Base-by-base conservation (phyloP, 176 grass and related monocot genomes). In the Melocanna baccifera region DNA sequence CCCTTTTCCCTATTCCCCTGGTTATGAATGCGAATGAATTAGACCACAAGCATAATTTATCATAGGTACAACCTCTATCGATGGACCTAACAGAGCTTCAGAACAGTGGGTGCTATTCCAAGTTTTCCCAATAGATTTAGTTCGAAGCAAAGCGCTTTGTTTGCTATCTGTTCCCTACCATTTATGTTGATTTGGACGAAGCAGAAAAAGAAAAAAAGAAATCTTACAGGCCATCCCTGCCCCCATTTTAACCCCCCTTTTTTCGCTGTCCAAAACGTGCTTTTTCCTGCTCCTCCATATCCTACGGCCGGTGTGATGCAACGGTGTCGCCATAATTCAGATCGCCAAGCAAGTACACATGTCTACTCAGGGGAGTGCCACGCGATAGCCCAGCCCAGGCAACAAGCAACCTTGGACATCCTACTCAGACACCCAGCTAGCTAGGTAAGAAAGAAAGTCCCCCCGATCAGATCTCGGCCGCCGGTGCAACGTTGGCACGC, bases 81-180 rank as follows among this genome's bases (percentile, higher is more conserved):
- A 43, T 43, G 40, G 58, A 59, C 15, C 68, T 22, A 71, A 50
- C 22, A 11, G 8, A 68, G 50, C 25, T 39, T 62, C 15, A 32
- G 25, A 71, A 75, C 55, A 78, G 66, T 39, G 20, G n/a, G 41
- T n/a, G 37, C 36, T 62, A 14, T 65, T 81, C n/a, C 50, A 59
- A 15, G 6, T 43, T 29, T n/a, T n/a, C 3, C 62, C 16, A 36
- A 74, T 89, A 7, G 75, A 90, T 90, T 90, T 83, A 12, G 70
- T 75, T 83, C 30, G 13, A 91, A 91, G 89, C 89, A 91, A 91
- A 67, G 75, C 3, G 68, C 51, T 43, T 66, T 63, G 16, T 69
- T 32, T 40, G 89, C 61, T 74, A 13, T 39, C 53, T 81, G 52
- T 63, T 43, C 36, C 52, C 74, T 52, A 13, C 25, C 34, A 78